phyloP scores from a whole-genome alignment of 2,329 filamentous ascomycete genomes.

The Malbranchea zuffiana region DNA sequence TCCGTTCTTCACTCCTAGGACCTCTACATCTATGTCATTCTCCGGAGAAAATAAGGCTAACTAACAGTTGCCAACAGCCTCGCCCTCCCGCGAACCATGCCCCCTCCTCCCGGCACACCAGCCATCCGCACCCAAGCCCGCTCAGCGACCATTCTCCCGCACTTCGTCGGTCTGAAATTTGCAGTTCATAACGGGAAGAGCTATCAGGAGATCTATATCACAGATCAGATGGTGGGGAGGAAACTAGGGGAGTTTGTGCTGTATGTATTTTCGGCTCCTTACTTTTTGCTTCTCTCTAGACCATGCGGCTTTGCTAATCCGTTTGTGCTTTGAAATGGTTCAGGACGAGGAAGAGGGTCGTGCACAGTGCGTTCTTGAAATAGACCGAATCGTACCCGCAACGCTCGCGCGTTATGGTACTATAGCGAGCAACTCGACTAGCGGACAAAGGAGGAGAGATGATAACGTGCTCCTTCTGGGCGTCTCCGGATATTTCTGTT shows the following conservation, averaged over 20 bases:
- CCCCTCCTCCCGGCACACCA: conserved; percentile 51
- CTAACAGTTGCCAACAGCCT: conserved; percentile 22
- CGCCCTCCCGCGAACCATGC: conserved; percentile 31
- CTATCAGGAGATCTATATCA: conserved; percentile 72
- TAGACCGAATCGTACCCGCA: too few relatives aligned
- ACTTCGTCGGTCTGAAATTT: conserved; percentile 82
- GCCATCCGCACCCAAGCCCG: conserved; percentile 81
- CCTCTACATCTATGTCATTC: neutral
- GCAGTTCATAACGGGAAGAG: conserved; percentile 85
- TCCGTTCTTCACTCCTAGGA: conserved; percentile 2
- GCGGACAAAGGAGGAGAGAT: too few relatives aligned
- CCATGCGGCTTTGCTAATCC: neutral
- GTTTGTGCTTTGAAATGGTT: conserved; percentile 1
- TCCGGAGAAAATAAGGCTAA: neutral
- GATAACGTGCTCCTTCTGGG: too few relatives aligned
- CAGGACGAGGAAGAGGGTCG: conserved; percentile 58
- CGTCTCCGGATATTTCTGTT: too few relatives aligned
- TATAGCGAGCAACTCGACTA: too few relatives aligned
- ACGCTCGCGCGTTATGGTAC: too few relatives aligned
- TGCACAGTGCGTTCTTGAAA: too few relatives aligned
- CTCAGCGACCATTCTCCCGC: conserved; percentile 78
- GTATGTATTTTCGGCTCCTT: conserved; percentile 46
- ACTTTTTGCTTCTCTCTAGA: conserved; percentile 2
- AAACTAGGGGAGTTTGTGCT: conserved; percentile 86
- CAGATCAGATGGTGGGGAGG: conserved; percentile 92